Base-by-base conservation (phyloP, 2,329 filamentous ascomycete species). In the Colletotrichum lini region DNA sequence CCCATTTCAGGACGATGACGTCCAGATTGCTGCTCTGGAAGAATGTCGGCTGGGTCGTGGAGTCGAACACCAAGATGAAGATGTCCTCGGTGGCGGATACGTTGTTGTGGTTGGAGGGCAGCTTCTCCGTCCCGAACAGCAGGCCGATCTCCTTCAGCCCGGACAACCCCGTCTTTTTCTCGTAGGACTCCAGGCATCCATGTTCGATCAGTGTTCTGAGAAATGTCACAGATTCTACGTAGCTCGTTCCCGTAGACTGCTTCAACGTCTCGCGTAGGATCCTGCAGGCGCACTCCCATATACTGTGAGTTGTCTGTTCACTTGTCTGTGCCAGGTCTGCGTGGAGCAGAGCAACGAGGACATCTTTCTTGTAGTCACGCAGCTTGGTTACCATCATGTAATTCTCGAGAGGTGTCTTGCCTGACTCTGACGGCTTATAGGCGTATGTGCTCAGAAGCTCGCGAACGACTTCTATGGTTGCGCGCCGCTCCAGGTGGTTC, bases 371-470 rank as follows among this genome's bases (percentile, higher is more conserved):
- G 40, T 53, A 67, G 2, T 4, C 16, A 1, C n/a, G 18, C 15
- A 44, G 18, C 23, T 21, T 23, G 10, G 35, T 40, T n/a, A 15
- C 13, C 15, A 23, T 4, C 16, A 67, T n/a, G 49, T 62, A 67
- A 21, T 8, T 26, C 16, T 45, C n/a, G 9, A 67, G 35, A 2
- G 65, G n/a, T n/a, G 44, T 54, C 15, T n/a, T 45, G 6, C n/a
- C 35, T 7, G 26, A 23, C 18, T 3, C 21, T 0, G 44, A 57
- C 40, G 44, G 18, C 12, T 26, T 30, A 12, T 67, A 67, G 8
- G 40, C 26, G 26, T 62, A 67, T 15, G 44, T 56, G 2, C 7
- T 15, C n/a, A 67, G n/a, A 3, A 67, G 65, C 26, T 62, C 45
- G 23, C 38, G n/a, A 1, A 62, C 40, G 15, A 12, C 16, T 6